A percentile compares a stretch with the other conserved stretches of the same genome.
Evolutionary conservation across 495 filamentous ascomycete species (phyloP).

Genomic region (Penicillium waksmanii): DNA sequence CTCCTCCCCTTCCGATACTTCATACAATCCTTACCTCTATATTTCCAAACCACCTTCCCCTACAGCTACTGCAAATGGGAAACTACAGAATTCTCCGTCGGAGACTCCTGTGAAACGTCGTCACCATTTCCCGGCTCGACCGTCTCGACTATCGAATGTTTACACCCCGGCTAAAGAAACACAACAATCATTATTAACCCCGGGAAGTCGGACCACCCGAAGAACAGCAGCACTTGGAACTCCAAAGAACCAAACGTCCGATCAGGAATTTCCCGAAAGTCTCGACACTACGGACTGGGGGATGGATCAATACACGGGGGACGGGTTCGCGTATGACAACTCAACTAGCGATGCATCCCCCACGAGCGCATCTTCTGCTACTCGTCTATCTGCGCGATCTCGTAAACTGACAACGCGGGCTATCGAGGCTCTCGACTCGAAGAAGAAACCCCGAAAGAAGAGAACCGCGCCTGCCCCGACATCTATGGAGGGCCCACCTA

Average conservation of each 20-base stretch:
- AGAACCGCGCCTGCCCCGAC: constrained; percentile 15
- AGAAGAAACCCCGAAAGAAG: constrained; percentile 26
- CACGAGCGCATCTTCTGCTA: constrained; percentile 30
- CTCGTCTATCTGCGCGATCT: constrained; percentile 37
- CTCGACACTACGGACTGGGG: constrained; percentile 19
- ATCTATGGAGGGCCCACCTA: constrained; percentile 6
- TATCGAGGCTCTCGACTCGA: constrained; percentile 41
- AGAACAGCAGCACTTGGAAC: constrained; percentile 21
- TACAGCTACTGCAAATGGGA: background rate
- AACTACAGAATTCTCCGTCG: constrained; percentile 1
- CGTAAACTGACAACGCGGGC: constrained; percentile 47
- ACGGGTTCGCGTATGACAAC: background rate
- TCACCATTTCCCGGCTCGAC: constrained; percentile 25
- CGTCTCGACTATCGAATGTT: constrained; percentile 31
- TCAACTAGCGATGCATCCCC: background rate
- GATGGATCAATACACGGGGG: constrained; percentile 25
- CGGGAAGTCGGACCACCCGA: constrained; percentile 22
- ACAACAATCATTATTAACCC: constrained; percentile 12
- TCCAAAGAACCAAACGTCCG: constrained; percentile 15
- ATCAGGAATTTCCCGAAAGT: constrained; percentile 20
- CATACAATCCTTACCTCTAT: constrained; percentile 23
- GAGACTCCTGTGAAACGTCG: constrained; percentile 23
- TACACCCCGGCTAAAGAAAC: constrained; percentile 27
- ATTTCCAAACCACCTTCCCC: constrained; percentile 14
- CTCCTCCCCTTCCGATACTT: constrained; percentile 13